Evolutionary conservation across 805 yeast genomes (phyloP).

Genomic region (Diddensiella santjacobensis): DNA sequence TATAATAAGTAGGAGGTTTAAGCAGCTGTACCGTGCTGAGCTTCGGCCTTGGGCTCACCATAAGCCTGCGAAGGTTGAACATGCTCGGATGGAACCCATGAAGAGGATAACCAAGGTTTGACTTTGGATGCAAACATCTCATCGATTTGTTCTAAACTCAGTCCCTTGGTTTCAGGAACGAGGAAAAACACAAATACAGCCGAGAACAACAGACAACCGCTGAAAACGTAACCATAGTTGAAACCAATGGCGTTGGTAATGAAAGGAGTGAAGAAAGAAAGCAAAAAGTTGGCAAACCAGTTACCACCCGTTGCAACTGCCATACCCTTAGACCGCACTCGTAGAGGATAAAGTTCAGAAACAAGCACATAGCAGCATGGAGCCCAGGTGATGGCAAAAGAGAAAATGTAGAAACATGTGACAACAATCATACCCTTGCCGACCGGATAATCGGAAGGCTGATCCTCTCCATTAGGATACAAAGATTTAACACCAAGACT

Average conservation of each 20-base stretch:
- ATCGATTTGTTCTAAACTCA: conserved; percentile 79
- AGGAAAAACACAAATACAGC: conserved; percentile 67
- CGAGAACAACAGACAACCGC: conserved; percentile 57
- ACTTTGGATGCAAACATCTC: conserved; percentile 48
- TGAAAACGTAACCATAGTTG: conserved; percentile 59
- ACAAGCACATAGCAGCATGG: conserved; percentile 69
- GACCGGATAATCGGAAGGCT: conserved; percentile 34
- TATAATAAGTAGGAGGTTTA: too few species aligned
- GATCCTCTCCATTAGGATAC: conserved; percentile 34
- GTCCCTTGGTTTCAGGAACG: conserved; percentile 76
- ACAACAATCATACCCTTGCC: conserved; percentile 54
- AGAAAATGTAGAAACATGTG: conserved; percentile 49
- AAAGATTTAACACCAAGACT: conserved; percentile 42
- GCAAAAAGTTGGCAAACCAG: conserved; percentile 46
- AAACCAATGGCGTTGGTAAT: conserved; percentile 60
- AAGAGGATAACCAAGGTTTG: conserved; percentile 37
- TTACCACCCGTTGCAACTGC: conserved; percentile 49
- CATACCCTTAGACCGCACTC: conserved; percentile 63
- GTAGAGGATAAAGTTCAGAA: conserved; percentile 57
- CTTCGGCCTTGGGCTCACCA: conserved; percentile 3
- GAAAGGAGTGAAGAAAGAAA: conserved; percentile 67
- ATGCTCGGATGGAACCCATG: conserved; percentile 12
- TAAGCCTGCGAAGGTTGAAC: conserved; percentile 6
- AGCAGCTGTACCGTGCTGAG: conserved; percentile 3
- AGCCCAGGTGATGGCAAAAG: conserved; percentile 57